These are phyloP conservation scores for Tuber brumale DNA, from an alignment of 495 filamentous ascomycete species.

Conservation along the genomic window DNA sequence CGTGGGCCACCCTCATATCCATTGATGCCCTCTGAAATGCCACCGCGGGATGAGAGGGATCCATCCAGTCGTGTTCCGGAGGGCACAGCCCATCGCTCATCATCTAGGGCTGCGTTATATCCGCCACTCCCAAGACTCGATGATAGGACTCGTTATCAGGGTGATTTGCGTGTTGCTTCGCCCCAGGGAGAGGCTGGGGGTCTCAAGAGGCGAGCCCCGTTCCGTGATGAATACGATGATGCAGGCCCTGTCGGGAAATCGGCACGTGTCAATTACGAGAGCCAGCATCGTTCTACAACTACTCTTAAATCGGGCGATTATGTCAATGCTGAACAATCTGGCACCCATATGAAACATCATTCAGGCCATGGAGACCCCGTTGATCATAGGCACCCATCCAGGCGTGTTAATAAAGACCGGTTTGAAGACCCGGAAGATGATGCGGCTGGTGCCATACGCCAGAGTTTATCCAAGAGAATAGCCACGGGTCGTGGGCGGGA, in stretches of 20 bases:
- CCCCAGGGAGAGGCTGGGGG: conserved; percentile 27
- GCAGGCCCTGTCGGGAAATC: conserved; percentile 35
- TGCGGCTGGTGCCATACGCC: conserved; percentile 33
- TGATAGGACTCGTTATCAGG: conserved; percentile 31
- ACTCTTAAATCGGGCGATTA: conserved; percentile 33
- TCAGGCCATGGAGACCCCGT: conserved; percentile 33
- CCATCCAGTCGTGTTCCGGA: conserved; percentile 28
- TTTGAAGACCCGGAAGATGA: conserved; percentile 38
- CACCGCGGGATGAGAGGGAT: conserved; percentile 39
- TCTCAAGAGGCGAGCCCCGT: conserved; percentile 39
- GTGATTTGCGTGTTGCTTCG: conserved; percentile 30
- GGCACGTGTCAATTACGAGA: conserved; percentile 28
- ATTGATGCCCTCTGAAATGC: conserved; percentile 39
- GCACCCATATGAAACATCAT: conserved; percentile 33
- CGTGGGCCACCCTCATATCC: conserved; percentile 35
- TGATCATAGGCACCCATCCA: conserved; percentile 36
- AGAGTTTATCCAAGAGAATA: conserved; percentile 37
- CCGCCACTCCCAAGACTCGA: conserved; percentile 35
- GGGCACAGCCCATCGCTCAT: conserved; percentile 27
- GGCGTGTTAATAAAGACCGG: conserved; percentile 30
- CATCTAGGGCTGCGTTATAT: conserved; percentile 35
- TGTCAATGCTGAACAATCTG: conserved; percentile 33
- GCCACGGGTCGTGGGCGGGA: conserved; percentile 35
- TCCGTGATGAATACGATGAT: conserved; percentile 37
- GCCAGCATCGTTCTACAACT: conserved; percentile 18